Base-by-base conservation (phyloP, 2,329 filamentous ascomycete species). In the Bipolaris cookei region DNA sequence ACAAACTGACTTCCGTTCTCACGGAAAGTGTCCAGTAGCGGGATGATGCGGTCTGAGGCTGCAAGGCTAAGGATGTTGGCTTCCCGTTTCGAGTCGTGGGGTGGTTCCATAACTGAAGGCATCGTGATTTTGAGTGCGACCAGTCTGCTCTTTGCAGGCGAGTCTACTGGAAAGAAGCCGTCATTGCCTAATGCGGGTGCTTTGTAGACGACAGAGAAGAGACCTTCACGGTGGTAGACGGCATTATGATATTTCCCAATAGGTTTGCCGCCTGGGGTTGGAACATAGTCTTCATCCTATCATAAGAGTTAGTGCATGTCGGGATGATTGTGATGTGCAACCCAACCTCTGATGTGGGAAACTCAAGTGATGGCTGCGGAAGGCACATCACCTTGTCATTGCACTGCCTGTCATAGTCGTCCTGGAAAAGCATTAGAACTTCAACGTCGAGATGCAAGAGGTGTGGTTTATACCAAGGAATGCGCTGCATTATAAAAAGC, bases 121-220 rank as follows among this genome's bases (percentile, higher is more conserved):
- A 86, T 87, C 34, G 95, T 96, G 57, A 97, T 87, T 74, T 99
- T 99, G 46, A 99, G 80, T 1, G 94, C 95, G 5, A 89, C 81
- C 10, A 85, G 63, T 47, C 48, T 69, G 51, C 52, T 64, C 54
- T 58, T 67, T 5, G 59, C 53, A 16, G 64, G 49, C 13, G 57
- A 58, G 14, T 65, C 61, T 18, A 65, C 42, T 8, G 66, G 60
- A 45, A 62, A 72, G 63, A 59, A 78, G 30, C 76, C 69, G 3
- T 76, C 70, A n/a, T 67, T 63, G 32, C 65, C 59, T 16, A 74
- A 75, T 18, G 77, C 74, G 16, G 80, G 78, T 38, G 87, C 87
- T 66, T 88, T 88, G 79, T 93, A 98, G 48, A 99, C 87, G 53
- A 88, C 86, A 16, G 94, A 95, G 60, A 92, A 95, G 11, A 94